Evolutionary conservation across 2,329 filamentous ascomycete genomes (phyloP).

Genomic region (Colletotrichum orbiculare): DNA sequence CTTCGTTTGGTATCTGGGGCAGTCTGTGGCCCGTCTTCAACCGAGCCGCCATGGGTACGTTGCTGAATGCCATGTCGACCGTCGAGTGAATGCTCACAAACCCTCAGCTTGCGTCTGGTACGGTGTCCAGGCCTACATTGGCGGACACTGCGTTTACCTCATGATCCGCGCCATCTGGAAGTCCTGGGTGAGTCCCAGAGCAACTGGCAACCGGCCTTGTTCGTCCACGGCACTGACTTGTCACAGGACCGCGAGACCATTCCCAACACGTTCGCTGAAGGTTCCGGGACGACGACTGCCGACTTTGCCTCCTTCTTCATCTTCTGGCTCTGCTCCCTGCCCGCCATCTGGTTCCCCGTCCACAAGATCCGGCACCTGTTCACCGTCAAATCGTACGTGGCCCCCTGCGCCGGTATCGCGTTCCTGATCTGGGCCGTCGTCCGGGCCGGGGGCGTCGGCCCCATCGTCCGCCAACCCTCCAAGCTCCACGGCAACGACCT

Average conservation of each 20-base stretch:
- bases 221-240: background rate
- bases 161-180: slow-evolving; percentile 91
- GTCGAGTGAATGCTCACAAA: too few species aligned
- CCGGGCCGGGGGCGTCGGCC: slow-evolving; percentile 83
- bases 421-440: slow-evolving; percentile 91
- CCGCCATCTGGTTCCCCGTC: slow-evolving; percentile 89
- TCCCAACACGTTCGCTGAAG: slow-evolving; percentile 72
- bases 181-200: slow-evolving; percentile 61
- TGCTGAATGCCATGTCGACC: background rate
- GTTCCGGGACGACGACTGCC: slow-evolving; percentile 78
- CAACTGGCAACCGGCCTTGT: background rate
- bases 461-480: slow-evolving; percentile 78
- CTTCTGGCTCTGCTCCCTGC: slow-evolving; percentile 84
- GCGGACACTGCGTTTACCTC: slow-evolving; percentile 84
- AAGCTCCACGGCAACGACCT: slow-evolving; percentile 74
- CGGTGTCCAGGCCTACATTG: slow-evolving; percentile 87
- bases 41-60: slow-evolving; percentile 78
- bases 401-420: slow-evolving; percentile 83
- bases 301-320: slow-evolving; percentile 86
- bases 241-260: slow-evolving; percentile 62
- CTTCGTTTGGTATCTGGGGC: slow-evolving; percentile 91
- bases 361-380: slow-evolving; percentile 91
- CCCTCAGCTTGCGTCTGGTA: slow-evolving; percentile 82
- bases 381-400: slow-evolving; percentile 88
- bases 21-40: slow-evolving; percentile 91